Conservation (phyloP, 2,329 filamentous ascomycete genomes). For the Monilinia aucupariae region DNA sequence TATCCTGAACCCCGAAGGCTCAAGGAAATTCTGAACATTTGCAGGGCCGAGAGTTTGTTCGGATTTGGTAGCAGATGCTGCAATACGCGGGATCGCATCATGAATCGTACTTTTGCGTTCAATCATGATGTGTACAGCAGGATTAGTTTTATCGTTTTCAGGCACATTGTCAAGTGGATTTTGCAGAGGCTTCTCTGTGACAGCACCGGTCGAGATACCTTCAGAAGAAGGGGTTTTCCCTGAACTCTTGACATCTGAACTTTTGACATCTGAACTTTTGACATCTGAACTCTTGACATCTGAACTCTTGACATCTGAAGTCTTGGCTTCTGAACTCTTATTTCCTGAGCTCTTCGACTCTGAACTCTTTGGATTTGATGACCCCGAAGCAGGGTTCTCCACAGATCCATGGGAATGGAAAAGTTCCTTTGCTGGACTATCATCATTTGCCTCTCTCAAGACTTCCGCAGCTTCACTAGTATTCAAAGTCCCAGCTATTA, state of each 20-base stretch:
- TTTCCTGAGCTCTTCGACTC: background rate
- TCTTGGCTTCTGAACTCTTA: background rate
- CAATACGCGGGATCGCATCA: background rate
- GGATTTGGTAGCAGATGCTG: background rate
- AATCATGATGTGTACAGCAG: background rate
- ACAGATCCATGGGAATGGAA: background rate
- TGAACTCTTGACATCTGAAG: background rate
- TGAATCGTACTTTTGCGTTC: background rate
- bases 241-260: slow-evolving; percentile 2
- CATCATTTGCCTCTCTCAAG: slow-evolving; percentile 9
- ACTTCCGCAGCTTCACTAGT: slow-evolving; percentile 22
- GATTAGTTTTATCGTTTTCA: background rate
- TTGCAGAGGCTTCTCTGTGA: background rate
- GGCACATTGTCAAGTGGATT: background rate
- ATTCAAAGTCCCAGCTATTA: slow-evolving; percentile 18
- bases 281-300: background rate
- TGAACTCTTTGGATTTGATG: background rate
- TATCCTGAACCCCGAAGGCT: slow-evolving; percentile 18
- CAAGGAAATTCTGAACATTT: slow-evolving; percentile 18
- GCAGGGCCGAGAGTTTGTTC: background rate
- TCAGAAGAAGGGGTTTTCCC: slow-evolving; percentile 24
- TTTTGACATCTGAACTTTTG: background rate
- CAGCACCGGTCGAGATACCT: slow-evolving; percentile 16
- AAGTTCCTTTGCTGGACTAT: background rate
- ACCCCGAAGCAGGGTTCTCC: background rate